A percentile compares a stretch with the other conserved stretches of the same genome.
phyloP scores from a whole-genome alignment of 345 rosid genomes.

The Eucalyptus virginea region DNA sequence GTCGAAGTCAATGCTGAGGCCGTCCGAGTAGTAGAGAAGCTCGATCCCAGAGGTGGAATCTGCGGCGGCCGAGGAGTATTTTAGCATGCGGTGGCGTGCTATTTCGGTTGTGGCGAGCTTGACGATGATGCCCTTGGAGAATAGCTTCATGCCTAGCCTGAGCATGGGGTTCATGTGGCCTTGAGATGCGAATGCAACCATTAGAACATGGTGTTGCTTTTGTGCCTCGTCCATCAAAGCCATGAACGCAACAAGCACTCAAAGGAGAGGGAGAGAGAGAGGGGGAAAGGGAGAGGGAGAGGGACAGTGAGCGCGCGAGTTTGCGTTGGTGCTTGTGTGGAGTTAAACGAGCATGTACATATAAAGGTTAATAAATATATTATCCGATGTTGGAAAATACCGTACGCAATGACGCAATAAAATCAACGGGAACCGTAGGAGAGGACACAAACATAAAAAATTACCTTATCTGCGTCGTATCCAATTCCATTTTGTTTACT shows the following conservation, averaged over 20 bases:
- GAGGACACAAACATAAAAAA: neutral
- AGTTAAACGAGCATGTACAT: neutral
- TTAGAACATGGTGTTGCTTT: slow-evolving; percentile 10
- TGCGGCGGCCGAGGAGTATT: neutral
- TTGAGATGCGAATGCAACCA: slow-evolving; percentile 31
- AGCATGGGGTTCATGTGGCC: slow-evolving; percentile 43
- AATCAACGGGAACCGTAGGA: neutral
- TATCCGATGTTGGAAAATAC: neutral
- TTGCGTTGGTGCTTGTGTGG: neutral
- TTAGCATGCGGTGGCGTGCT: slow-evolving; percentile 13
- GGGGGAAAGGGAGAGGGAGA: neutral
- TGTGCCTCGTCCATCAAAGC: neutral
- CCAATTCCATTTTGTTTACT: too few relatives aligned
- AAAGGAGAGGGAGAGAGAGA: neutral
- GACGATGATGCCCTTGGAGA: slow-evolving; percentile 20
- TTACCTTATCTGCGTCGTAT: neutral
- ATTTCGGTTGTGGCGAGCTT: slow-evolving; percentile 35
- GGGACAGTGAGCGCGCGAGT: neutral
- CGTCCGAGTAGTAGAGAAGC: slow-evolving; percentile 39
- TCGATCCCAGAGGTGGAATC: neutral
- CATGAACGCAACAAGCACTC: neutral
- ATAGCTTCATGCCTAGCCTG: slow-evolving; percentile 30
- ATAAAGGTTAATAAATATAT: neutral
- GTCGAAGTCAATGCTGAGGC: slow-evolving; percentile 24
- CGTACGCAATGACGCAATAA: neutral